Conservation (phyloP, 2,329 filamentous ascomycete species). For the Neonectria coccinea region DNA sequence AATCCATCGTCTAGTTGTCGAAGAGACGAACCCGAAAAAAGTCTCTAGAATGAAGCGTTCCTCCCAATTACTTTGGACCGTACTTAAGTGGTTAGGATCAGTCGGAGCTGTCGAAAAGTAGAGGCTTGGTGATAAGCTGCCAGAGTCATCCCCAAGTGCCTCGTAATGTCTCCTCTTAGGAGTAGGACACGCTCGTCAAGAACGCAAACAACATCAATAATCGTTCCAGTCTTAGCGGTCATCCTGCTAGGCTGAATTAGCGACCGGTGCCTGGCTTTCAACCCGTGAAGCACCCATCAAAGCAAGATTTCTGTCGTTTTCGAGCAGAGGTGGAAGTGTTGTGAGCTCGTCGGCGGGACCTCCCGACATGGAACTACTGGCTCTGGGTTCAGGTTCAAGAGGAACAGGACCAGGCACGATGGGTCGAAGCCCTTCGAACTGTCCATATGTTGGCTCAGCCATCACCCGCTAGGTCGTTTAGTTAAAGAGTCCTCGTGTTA, state of each 20-base stretch:
- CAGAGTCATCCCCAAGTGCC: background rate
- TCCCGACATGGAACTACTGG: slow-evolving; percentile 4
- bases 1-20: slow-evolving; percentile 17
- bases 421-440: slow-evolving; percentile 5
- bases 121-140: background rate
- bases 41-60: background rate
- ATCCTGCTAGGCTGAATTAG: slow-evolving; percentile 12
- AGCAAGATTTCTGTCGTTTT: slow-evolving; percentile 2
- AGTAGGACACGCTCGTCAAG: background rate
- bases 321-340: slow-evolving; percentile 21
- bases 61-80: slow-evolving; percentile 8
- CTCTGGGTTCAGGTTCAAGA: slow-evolving; percentile 21
- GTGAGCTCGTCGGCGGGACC: slow-evolving; percentile 5
- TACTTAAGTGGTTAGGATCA: background rate
- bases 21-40: slow-evolving; percentile 11
- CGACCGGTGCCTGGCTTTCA: slow-evolving; percentile 17
- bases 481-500: background rate
- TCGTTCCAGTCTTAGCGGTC: background rate
- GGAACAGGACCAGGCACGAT: slow-evolving; percentile 17
- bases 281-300: slow-evolving; percentile 5
- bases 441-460: slow-evolving; percentile 15
- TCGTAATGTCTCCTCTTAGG: background rate
- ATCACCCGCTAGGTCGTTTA: slow-evolving; percentile 18
- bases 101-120: background rate
- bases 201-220: background rate